Conservation (phyloP, 305 asterid species). For the Petunia hybrid region DNA sequence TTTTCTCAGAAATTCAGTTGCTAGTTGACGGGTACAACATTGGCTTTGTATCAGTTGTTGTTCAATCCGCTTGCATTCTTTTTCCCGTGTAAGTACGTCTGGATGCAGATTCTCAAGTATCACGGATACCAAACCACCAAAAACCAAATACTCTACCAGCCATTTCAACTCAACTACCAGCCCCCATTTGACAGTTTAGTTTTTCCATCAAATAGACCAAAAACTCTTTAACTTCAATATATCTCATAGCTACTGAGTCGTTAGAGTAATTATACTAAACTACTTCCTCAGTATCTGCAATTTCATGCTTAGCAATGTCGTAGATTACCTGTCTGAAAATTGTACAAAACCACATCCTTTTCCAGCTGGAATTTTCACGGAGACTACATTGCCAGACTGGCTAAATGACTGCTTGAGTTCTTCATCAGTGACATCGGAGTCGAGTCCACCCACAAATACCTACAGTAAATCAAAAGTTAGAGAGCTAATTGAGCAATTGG, state of each 20-base stretch:
- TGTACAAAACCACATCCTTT: conserved; percentile 99
- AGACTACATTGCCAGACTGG: conserved; percentile 83
- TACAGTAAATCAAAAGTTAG: conserved; percentile 34
- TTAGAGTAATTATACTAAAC: neutral
- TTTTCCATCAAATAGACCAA: conserved; percentile 6
- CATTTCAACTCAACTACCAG: neutral
- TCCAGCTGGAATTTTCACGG: conserved; percentile 93
- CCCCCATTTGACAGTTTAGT: conserved; percentile 3
- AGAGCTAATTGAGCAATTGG: conserved; percentile 14
- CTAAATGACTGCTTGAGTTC: conserved; percentile 76
- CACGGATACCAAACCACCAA: conserved; percentile 15
- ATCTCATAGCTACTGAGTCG: neutral
- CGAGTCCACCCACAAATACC: conserved; percentile 88
- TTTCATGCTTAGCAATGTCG: neutral
- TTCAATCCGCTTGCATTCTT: too few species aligned
- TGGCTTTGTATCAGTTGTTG: neutral
- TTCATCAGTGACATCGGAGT: conserved; percentile 89
- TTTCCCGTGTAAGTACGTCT: conserved; percentile 10
- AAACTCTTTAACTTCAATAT: conserved; percentile 5
- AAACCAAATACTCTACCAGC: conserved; percentile 21
- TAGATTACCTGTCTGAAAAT: conserved; percentile 71
- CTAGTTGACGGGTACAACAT: conserved; percentile 10
- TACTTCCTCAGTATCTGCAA: neutral
- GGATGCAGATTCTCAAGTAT: conserved; percentile 27
- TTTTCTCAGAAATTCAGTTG: conserved; percentile 25